These are phyloP conservation scores for Epichloe scottii DNA, from an alignment of 2,329 filamentous ascomycete genomes.

Conservation along the genomic window DNA sequence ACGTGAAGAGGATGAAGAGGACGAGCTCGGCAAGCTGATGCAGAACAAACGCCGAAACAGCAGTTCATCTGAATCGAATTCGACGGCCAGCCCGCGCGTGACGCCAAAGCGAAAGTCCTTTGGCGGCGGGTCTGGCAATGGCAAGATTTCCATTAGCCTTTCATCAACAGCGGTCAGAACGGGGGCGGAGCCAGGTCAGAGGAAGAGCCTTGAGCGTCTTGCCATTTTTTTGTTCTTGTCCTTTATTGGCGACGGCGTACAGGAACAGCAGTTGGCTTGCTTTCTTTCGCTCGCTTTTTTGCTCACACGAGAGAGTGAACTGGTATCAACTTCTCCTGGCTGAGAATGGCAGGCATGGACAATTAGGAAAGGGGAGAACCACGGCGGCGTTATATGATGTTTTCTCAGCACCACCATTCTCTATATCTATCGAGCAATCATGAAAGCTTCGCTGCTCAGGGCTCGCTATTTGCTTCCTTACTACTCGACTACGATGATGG, in stretches of 20 bases:
- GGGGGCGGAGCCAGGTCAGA: slow-evolving; percentile 25
- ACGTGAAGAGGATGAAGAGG: slow-evolving; percentile 80
- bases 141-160: slow-evolving; percentile 47
- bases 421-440: not conserved
- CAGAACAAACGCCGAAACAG: slow-evolving; percentile 50
- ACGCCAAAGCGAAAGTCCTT: slow-evolving; percentile 28
- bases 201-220: slow-evolving; percentile 22
- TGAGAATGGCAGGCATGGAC: not conserved
- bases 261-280: slow-evolving; percentile 1
- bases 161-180: slow-evolving; percentile 32
- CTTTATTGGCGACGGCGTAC: slow-evolving; percentile 10
- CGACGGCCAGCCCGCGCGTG: slow-evolving; percentile 21
- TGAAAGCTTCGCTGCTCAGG: not conserved
- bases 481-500: not conserved
- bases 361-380: not conserved
- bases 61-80: slow-evolving; percentile 33
- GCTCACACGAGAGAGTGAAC: not conserved
- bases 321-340: not conserved
- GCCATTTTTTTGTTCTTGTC: not conserved
- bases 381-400: not conserved
- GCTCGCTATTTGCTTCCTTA: not conserved
- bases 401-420: not conserved
- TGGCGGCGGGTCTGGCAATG: slow-evolving; percentile 26
- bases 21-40: slow-evolving; percentile 76
- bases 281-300: not conserved